Conservation (phyloP, 2,329 filamentous ascomycete species). For the Calonectria ilicicola region DNA sequence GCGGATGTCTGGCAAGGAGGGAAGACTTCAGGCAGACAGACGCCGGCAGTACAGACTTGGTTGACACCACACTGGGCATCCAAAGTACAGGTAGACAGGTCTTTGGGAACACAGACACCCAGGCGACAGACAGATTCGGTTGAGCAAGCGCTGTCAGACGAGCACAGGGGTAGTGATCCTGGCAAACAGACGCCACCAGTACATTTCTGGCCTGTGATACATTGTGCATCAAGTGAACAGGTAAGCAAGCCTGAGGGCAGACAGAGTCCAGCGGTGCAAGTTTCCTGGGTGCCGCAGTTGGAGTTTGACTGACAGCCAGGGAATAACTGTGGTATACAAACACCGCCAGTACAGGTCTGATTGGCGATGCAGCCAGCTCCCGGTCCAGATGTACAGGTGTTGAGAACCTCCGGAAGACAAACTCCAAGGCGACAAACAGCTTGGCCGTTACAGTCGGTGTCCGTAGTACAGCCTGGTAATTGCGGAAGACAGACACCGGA, state of each 20-base stretch:
- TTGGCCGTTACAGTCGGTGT: constrained; percentile 5
- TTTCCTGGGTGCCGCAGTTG: not conserved
- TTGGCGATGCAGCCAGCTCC: not conserved
- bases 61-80: not conserved
- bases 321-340: constrained; percentile 12
- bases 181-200: constrained; percentile 12
- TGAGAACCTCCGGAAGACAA: constrained; percentile 6
- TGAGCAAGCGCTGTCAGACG: constrained; percentile 3
- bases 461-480: not conserved
- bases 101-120: constrained; percentile 9
- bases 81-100: not conserved
- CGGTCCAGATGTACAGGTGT: not conserved
- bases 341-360: constrained; percentile 12
- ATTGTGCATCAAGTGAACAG: not conserved
- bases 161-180: constrained; percentile 4
- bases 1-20: constrained; percentile 11
- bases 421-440: constrained; percentile 19
- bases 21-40: constrained; percentile 9
- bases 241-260: not conserved
- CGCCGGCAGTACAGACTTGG: constrained; percentile 14
- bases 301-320: constrained; percentile 4
- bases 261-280: constrained; percentile 15
- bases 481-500: constrained; percentile 17
- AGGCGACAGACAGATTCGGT: constrained; percentile 10
- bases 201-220: constrained; percentile 5